These are phyloP conservation scores for Fusarium annulatum DNA, from an alignment of 2,329 filamentous ascomycete species.

Conservation along the genomic window DNA sequence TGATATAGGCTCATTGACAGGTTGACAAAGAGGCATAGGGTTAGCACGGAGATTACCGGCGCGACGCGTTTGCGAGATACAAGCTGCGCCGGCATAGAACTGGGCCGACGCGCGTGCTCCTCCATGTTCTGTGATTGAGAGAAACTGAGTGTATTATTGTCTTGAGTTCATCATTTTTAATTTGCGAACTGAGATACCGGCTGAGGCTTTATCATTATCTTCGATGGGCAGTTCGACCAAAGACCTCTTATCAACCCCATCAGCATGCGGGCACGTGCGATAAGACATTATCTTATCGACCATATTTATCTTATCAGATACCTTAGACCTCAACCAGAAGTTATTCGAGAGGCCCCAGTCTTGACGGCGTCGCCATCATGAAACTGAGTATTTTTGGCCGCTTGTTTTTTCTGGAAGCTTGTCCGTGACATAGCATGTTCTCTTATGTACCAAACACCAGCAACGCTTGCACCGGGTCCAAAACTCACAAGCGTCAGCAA, in stretches of 20 bases:
- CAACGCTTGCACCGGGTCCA: neutral
- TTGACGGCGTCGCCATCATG: neutral
- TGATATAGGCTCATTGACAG: slow-evolving; percentile 61
- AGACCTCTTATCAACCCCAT: neutral
- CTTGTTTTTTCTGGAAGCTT: neutral
- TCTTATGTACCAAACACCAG: neutral
- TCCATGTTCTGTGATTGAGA: neutral
- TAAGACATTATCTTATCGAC: neutral
- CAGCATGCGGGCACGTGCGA: neutral
- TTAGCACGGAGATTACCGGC: slow-evolving; percentile 47
- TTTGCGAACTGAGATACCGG: neutral
- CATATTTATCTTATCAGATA: neutral
- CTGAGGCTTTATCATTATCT: neutral
- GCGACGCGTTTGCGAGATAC: neutral
- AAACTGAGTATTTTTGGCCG: neutral
- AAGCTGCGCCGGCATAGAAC: neutral
- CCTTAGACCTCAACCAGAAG: neutral
- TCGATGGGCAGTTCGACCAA: no score
- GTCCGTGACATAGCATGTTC: neutral
- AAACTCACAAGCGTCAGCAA: neutral
- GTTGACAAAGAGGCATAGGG: slow-evolving; percentile 58
- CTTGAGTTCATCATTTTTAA: accelerated
- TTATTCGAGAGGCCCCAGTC: neutral
- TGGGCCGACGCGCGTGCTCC: neutral
- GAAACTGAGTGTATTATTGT: neutral